These are phyloP conservation scores for Deuterostichococcus epilithicus DNA, from an alignment of 139 green algal species.

Conservation along the genomic window DNA sequence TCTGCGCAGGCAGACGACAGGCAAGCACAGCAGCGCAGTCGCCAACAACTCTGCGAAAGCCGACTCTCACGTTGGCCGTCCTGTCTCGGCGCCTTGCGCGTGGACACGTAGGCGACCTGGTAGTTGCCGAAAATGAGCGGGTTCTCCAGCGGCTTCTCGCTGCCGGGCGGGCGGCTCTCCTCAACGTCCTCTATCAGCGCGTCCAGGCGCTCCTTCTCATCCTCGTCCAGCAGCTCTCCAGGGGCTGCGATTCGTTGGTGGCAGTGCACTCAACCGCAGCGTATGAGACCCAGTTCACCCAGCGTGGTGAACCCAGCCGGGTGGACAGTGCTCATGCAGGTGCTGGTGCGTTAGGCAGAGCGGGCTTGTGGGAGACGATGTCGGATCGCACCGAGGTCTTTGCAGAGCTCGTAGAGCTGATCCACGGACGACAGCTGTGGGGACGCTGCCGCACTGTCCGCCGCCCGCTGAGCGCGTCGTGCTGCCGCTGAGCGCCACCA, in stretches of 20 bases:
- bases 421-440: not conserved
- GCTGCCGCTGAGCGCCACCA: not conserved
- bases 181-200: slow-evolving; percentile 10
- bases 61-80: slow-evolving; percentile 29
- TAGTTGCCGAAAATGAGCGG: slow-evolving; percentile 74
- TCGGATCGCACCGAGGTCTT: no score
- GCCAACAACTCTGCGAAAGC: not conserved
- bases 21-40: not conserved
- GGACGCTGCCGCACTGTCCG: no score
- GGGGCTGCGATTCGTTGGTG: not conserved
- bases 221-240: not conserved
- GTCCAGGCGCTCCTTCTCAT: slow-evolving; percentile 9
- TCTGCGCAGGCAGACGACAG: not conserved
- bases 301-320: no score
- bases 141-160: slow-evolving; percentile 52
- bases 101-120: slow-evolving; percentile 48
- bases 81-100: slow-evolving; percentile 26
- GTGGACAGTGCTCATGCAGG: no score
- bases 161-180: not conserved
- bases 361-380: no score
- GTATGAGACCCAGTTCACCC: no score
- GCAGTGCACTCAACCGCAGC: no score
- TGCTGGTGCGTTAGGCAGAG: no score
- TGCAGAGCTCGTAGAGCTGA: not conserved
- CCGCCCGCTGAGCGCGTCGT: no score